Evolutionary conservation across 2,329 filamentous ascomycete genomes (phyloP), one percentile per base, ranked within the genome.

Genomic region (Penicillium expansum): DNA sequence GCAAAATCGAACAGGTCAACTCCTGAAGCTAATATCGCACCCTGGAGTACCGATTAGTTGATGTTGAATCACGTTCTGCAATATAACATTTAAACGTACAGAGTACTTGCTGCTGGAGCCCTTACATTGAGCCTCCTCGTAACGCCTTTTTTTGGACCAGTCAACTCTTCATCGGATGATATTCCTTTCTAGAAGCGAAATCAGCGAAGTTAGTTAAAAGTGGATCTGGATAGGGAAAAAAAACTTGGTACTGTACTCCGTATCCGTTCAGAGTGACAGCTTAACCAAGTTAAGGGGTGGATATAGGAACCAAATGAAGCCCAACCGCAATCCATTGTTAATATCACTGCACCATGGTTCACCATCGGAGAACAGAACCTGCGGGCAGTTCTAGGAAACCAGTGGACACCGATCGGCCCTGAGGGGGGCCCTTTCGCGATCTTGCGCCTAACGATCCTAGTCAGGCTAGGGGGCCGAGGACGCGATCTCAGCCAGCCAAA

Each of bases 391-490:
- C 55, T 59, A 41, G 49, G 35, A 53, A 62, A 60, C 56, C 58
- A 51, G 62, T 66, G 64, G 64, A 55, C 62, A 59, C 62, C 44
- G 63, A 66, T 66, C 61, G 59, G 57, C 59, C 24, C 52, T 58
- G 35, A 61, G 60, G 58, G 49, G 54, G 58, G 54, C 50, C 50
- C 52, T 33, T 47, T 47, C 18, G 52, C 58, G 62, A 65, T 65
- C 63, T 62, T 20, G 52, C 48, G 49, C 62, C 58, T 64, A 44
- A 57, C 56, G 48, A 60, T 62, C 54, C 55, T 48, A 48, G 57
- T 47, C 52, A 59, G 57, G 55, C 27, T 59, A 59, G 56, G 60
- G 60, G 57, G 43, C 55, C 47, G 30, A 58, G 58, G 55, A 53
- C 52, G 60, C 51, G 55, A 63, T 64, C 56, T 59, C 57, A 65